Conservation (phyloP, 129 eudicot species). For the Apium graveolens region DNA sequence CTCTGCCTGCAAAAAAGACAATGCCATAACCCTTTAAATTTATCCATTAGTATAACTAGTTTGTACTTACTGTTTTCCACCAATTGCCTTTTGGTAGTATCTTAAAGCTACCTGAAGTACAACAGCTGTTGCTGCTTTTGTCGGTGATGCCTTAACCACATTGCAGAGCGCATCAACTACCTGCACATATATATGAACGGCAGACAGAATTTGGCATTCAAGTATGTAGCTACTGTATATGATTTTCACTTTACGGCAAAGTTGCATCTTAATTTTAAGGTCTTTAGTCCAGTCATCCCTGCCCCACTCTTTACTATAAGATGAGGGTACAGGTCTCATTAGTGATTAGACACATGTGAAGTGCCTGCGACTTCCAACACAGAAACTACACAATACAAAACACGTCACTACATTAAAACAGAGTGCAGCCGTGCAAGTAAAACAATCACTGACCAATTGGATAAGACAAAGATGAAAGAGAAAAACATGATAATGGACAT, state of each 20-base stretch:
- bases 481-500: neutral
- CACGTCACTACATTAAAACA: neutral
- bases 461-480: neutral
- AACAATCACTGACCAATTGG: too few relatives aligned
- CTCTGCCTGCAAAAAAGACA: slow-evolving; percentile 69
- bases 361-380: neutral
- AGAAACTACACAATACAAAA: neutral
- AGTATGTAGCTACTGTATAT: neutral
- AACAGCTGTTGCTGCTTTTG: slow-evolving; percentile 95
- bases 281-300: neutral
- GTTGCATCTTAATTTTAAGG: neutral
- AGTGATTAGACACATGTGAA: neutral
- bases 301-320: neutral
- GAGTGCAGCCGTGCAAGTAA: neutral
- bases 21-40: neutral
- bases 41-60: slow-evolving; percentile 51
- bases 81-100: slow-evolving; percentile 9
- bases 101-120: slow-evolving; percentile 74
- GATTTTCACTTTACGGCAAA: neutral
- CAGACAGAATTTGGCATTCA: neutral
- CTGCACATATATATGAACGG: slow-evolving; percentile 27
- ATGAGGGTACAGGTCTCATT: neutral
- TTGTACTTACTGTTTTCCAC: slow-evolving; percentile 59
- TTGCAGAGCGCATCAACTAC: slow-evolving; percentile 98
- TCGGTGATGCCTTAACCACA: slow-evolving; percentile 90